Conservation (phyloP, 2,329 filamentous ascomycete species). For the Bretziella fagacearum region DNA sequence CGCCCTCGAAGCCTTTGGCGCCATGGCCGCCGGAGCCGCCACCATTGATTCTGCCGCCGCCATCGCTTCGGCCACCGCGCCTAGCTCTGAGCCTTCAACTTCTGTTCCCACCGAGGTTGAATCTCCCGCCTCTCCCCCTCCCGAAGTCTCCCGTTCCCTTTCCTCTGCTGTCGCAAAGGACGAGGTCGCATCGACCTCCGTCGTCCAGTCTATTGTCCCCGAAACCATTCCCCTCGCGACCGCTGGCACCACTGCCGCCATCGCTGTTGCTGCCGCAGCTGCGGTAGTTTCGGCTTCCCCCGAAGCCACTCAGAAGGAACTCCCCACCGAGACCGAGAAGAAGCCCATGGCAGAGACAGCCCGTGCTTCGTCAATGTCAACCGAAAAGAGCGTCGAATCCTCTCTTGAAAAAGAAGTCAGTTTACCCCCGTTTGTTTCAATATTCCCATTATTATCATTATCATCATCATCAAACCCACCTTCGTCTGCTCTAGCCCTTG, state of each 20-base stretch:
- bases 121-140: too few species aligned
- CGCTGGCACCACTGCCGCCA: background rate
- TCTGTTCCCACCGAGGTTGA: background rate
- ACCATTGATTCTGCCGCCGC: too few species aligned
- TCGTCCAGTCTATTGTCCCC: too few species aligned
- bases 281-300: background rate
- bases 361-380: background rate
- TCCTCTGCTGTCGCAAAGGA: too few species aligned
- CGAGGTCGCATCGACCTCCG: too few species aligned
- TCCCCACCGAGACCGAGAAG: background rate
- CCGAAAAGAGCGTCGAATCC: background rate
- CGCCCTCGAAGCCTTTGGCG: too few species aligned
- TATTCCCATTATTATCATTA: background rate
- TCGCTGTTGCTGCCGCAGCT: background rate
- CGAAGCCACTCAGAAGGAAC: background rate
- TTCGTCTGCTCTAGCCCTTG: background rate
- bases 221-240: background rate
- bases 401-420: conserved; percentile 12
- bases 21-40: too few species aligned
- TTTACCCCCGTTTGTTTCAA: conserved; percentile 4
- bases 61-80: background rate
- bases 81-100: background rate
- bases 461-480: background rate
- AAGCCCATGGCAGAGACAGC: background rate
- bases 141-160: too few species aligned